Evolutionary conservation across 192 early-diverging fungal species (phyloP).

Genomic region (Backusella parvicylindrica): DNA sequence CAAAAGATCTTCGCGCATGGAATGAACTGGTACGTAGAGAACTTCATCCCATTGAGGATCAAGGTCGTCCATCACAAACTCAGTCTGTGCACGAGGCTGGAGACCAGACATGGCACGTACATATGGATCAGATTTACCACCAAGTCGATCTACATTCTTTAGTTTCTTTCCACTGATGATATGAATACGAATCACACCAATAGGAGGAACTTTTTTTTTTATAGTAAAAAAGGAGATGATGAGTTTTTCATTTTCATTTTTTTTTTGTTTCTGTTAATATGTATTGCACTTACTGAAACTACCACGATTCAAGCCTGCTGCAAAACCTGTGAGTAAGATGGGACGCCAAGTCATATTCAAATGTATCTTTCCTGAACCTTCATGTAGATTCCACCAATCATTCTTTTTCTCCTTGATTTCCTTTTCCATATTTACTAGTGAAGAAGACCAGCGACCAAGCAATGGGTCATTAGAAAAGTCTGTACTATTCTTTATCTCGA

Average conservation of each 20-base stretch:
- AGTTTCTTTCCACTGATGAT: conserved; percentile 69
- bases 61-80: conserved; percentile 75
- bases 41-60: conserved; percentile 92
- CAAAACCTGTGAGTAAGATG: conserved; percentile 57
- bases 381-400: conserved; percentile 37
- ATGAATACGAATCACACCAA: conserved; percentile 77
- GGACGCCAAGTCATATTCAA: conserved; percentile 68
- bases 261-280: conserved; percentile 8
- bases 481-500: conserved; percentile 56
- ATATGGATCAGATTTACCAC: conserved; percentile 91
- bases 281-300: conserved; percentile 36
- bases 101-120: conserved; percentile 64
- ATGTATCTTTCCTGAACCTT: conserved; percentile 41
- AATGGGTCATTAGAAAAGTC: conserved; percentile 43
- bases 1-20: conserved; percentile 65
- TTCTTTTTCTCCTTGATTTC: conserved; percentile 37
- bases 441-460: conserved; percentile 33
- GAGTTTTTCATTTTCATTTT: background rate
- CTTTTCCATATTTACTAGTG: conserved; percentile 26
- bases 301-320: conserved; percentile 51
- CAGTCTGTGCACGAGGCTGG: conserved; percentile 65
- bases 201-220: conserved; percentile 44
- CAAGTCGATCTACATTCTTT: conserved; percentile 79
- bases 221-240: background rate
- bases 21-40: conserved; percentile 77